Evolutionary conservation across 2,329 filamentous ascomycete species (phyloP), one percentile per base, ranked within the genome.

Genomic region (Aspergillus unguis): DNA sequence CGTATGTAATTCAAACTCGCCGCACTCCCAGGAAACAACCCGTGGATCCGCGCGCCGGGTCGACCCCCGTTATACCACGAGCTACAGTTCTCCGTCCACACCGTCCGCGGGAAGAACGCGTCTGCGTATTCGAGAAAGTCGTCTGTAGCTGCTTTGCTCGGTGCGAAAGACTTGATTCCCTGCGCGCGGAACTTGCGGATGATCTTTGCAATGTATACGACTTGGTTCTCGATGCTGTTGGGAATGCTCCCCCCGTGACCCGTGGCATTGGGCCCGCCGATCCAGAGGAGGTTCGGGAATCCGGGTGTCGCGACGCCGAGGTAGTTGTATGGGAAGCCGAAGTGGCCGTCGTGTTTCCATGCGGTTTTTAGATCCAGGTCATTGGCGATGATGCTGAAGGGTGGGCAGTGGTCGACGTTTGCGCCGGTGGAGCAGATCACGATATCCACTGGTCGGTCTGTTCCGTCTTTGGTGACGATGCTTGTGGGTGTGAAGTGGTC

Each of bases 11-110:
- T 84, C 31, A 83, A 71, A 59, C 87, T 83, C 0, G 80, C 75
- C 1, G 84, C 85, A 58, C 83, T 86, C 0, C 86, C 86, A 0
- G 86, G 87, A 81, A 86, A 90, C 5, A 87, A 64, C 0, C 85
- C 86, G 56, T 87, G 84, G 26, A 90, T 83, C 3, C 85, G 73
- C 0, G 77, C 80, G 0, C 85, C 85, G 0, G 85, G 80, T 5
- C 71, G 71, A 0, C 83, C 83, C 9, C 86, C 83, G 54, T 90
- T 90, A 54, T 86, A 87, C 87, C 87, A 90, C 0, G 82, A 86
- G 37, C 80, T 83, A 65, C 86, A 90, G 51, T 82, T 80, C 48
- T 85, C 68, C 0, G 66, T 65, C 66, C 67, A 73, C 2, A 80
- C 78, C 2, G 77, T 81, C 10, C 72, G 74, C 1, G 77, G 75